Conservation (phyloP, 331 rosid genomes). For the Pyracantha coccinea region DNA sequence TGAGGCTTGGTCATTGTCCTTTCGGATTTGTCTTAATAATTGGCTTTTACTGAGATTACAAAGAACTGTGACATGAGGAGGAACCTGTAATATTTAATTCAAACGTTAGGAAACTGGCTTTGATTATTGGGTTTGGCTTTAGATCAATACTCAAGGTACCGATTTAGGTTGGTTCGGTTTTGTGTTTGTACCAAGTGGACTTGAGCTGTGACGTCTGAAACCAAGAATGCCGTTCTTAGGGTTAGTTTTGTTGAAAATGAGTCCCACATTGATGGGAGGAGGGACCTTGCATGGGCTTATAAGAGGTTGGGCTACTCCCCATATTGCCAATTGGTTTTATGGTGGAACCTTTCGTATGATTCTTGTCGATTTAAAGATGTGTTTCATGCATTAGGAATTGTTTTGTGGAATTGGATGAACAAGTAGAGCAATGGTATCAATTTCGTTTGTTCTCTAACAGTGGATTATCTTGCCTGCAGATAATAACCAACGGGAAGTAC, state of each 20-base stretch:
- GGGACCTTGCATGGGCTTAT: no score
- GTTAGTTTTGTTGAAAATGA: no score
- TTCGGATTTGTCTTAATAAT: neutral
- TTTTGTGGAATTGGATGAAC: neutral
- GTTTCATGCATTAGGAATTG: neutral
- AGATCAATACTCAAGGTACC: neutral
- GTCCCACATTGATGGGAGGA: no score
- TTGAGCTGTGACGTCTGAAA: neutral
- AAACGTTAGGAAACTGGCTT: neutral
- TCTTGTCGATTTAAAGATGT: neutral
- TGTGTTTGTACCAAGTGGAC: neutral
- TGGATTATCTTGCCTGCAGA: conserved; percentile 35
- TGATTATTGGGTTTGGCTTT: neutral
- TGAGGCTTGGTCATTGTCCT: neutral
- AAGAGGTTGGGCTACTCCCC: no score
- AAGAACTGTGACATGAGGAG: neutral
- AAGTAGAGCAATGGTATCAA: neutral
- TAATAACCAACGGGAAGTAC: conserved; percentile 74
- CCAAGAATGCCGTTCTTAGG: neutral
- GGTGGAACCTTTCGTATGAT: neutral
- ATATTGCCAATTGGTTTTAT: no score
- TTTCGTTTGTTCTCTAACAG: neutral
- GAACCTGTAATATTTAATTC: neutral
- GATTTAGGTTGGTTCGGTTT: neutral
- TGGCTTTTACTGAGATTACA: neutral